These are phyloP conservation scores for Bipolaris bicolor DNA, from an alignment of 2,329 filamentous ascomycete species.

Conservation along the genomic window DNA sequence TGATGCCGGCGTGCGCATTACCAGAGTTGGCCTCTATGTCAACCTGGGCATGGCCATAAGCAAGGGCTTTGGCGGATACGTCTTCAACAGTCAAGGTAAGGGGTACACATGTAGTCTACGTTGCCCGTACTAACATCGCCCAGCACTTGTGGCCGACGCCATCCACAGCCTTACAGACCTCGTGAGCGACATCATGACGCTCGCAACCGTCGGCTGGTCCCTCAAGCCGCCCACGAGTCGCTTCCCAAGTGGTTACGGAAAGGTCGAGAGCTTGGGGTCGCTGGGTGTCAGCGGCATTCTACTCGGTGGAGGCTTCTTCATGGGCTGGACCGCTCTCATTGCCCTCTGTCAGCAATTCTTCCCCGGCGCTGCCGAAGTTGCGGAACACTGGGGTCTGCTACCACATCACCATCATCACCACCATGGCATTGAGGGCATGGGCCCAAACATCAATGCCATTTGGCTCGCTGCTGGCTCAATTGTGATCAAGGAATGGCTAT, in stretches of 20 bases:
- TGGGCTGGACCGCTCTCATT: slow-evolving; percentile 73
- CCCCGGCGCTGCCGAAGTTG: slow-evolving; percentile 52
- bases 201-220: slow-evolving; percentile 93
- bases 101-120: background rate
- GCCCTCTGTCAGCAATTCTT: slow-evolving; percentile 60
- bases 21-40: slow-evolving; percentile 82
- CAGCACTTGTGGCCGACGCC: slow-evolving; percentile 85
- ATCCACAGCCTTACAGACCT: slow-evolving; percentile 96
- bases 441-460: slow-evolving; percentile 88
- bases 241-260: slow-evolving; percentile 93
- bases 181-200: slow-evolving; percentile 90
- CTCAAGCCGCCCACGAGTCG: slow-evolving; percentile 80
- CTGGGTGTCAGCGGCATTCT: slow-evolving; percentile 92
- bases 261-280: slow-evolving; percentile 94
- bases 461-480: slow-evolving; percentile 94
- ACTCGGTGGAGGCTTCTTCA: slow-evolving; percentile 86
- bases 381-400: slow-evolving; percentile 53
- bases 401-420: slow-evolving; percentile 73
- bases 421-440: slow-evolving; percentile 61
- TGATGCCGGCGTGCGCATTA: slow-evolving; percentile 93
- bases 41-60: slow-evolving; percentile 94
- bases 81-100: slow-evolving; percentile 83
- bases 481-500: slow-evolving; percentile 93
- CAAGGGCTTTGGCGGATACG: slow-evolving; percentile 90
- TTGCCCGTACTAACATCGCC: slow-evolving; percentile 26